Evolutionary conservation across 345 rosid species (phyloP).

Genomic region (Trapa incisa): DNA sequence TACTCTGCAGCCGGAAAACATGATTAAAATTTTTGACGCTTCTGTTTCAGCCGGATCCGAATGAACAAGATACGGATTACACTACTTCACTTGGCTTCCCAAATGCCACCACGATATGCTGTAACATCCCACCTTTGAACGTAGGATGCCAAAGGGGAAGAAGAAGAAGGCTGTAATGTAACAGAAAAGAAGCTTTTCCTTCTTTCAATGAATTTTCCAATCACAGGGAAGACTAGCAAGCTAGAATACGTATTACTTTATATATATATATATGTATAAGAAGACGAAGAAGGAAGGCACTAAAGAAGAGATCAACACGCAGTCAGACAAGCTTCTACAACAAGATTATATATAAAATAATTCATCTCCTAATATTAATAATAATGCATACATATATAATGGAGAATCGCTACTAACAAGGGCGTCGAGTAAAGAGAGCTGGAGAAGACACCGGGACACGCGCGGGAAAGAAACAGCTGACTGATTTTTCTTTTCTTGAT

Average conservation of each 20-base stretch:
- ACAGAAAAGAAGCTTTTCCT: background rate
- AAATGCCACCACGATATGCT: background rate
- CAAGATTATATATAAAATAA: background rate
- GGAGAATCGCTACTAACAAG: background rate
- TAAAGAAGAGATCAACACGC: background rate
- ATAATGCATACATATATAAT: no score
- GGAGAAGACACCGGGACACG: constrained; percentile 2
- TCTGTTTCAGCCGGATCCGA: background rate
- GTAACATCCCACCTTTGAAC: background rate
- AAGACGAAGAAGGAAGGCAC: no score
- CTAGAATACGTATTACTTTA: background rate
- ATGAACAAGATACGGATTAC: background rate
- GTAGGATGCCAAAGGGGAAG: background rate
- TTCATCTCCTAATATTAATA: no score
- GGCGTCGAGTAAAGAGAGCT: background rate
- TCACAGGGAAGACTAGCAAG: background rate
- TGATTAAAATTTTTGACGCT: background rate
- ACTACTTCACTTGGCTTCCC: background rate
- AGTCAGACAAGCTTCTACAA: background rate
- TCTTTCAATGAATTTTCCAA: background rate
- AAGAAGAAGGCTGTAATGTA: background rate
- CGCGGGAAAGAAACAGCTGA: background rate
- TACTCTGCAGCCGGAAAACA: background rate
- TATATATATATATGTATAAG: background rate
- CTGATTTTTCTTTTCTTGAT: background rate